Evolutionary conservation across 169 alveolate genomes (phyloP), one percentile per base, ranked within the genome.

Genomic region (Plasmodium vinckei): DNA sequence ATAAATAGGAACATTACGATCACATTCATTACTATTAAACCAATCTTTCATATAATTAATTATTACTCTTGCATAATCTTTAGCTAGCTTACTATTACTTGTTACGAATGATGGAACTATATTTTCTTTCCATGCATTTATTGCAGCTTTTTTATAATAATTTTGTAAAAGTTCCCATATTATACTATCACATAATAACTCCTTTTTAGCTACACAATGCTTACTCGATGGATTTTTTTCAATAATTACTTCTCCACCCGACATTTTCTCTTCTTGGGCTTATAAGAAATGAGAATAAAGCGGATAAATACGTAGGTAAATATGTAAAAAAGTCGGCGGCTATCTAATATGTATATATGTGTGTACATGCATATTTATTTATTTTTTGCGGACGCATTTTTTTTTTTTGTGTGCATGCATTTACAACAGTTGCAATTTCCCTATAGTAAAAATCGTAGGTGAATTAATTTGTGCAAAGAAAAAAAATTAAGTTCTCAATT

Each of bases 51-150:
- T 92, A 86, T 92, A 94, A 77, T 88, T 93, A 59, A 93, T 77
- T 87, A 94, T 94, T 19, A 94, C 92, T 49, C 94, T 73, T 1
- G 97, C 97, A 79, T 94, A 94, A 39, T 94, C 92, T 47, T 92
- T 87, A n/a, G 95, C 94, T 79, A 94, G 94, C 51, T 95, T 95
- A 54, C 92, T 75, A 71, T 95, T 95, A 73, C 96, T 93, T 15
- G 97, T 95, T 15, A 95, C 96, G 51, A 95, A 95, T 42, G 95
- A 92, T 15, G 97, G 97, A 15, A 95, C 97, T 33, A 87, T 87
- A 69, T 95, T 93, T 67, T 93, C 93, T 21, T 94, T 88, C 96
- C 96, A 95, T 33, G 97, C 97, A 86, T 92, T 95, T 59, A 95
- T 93, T 1, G 97, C 95, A 73, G 92, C 91, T 23, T 88, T 84